These are phyloP conservation scores for Kurtzmaniella quercitrusa DNA, from an alignment of 1,139 yeast genomes.

Conservation along the genomic window DNA sequence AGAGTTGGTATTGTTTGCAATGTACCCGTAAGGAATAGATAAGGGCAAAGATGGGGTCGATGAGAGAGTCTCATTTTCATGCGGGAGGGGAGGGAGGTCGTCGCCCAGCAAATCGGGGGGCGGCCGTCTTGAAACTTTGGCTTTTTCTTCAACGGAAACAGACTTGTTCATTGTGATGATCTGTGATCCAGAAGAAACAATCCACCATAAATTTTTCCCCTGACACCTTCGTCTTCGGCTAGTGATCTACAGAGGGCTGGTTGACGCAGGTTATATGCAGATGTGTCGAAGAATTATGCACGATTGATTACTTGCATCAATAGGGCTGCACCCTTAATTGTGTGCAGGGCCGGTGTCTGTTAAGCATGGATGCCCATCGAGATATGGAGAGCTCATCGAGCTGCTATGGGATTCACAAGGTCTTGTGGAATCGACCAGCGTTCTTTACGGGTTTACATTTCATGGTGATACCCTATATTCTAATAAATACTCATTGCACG, in stretches of 20 bases:
- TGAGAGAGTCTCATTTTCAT: conserved; percentile 6
- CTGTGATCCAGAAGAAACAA: neutral
- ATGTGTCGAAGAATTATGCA: neutral
- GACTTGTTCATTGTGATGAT: neutral
- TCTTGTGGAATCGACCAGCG: too few species aligned
- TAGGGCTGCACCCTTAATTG: neutral
- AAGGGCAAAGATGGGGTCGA: conserved; percentile 29
- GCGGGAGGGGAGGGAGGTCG: neutral
- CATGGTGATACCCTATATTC: neutral
- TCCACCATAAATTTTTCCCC: neutral
- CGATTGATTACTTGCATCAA: neutral
- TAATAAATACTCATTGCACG: conserved; percentile 5
- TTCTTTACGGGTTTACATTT: neutral
- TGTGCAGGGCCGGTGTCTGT: neutral
- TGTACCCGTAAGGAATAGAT: conserved; percentile 32
- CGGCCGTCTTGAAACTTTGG: neutral
- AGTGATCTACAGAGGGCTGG: conserved; percentile 1
- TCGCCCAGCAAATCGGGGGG: neutral
- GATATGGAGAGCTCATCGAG: too few species aligned
- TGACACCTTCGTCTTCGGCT: neutral
- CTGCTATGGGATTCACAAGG: too few species aligned
- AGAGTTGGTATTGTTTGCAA: conserved; percentile 23
- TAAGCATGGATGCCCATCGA: too few species aligned
- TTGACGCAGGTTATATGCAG: neutral
- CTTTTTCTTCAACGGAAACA: neutral